Base-by-base conservation (phyloP, 768 basidiomycete genomes). In the Leccinum variicolor region DNA sequence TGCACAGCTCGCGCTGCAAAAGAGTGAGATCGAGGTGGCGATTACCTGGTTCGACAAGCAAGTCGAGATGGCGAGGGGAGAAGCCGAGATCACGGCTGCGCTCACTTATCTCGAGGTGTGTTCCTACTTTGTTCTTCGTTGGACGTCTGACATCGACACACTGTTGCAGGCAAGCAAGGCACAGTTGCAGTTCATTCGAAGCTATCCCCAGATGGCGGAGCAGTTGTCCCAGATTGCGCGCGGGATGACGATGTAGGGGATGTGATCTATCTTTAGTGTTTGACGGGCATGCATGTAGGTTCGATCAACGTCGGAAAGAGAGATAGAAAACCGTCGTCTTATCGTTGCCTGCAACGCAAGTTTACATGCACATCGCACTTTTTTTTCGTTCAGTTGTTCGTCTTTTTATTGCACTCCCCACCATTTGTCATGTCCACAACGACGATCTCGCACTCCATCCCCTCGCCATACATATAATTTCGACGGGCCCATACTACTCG, bases 1-100 rank as follows among this genome's bases (percentile, higher is more conserved):
- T 28, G 96, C 96, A 4, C 97, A 99, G 73, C 80, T 99, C 21
- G 85, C 83, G 58, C 73, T 98, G 61, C 96, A 98, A 74, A 93
- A 95, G 74, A 86, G 87, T 68, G 90, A 90, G 76, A 86, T 97
- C 58, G 84, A 89, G 41, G 81, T 86, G 58, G 97, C 96, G 2
- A 84, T 94, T 57, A 81, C 85, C 66, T 86, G 93, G 84, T 97
- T 99, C 65, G 82, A 85, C 69, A 81, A 83, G 69, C 90, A 93
- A 70, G 84, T 86, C 0, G 84, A 92, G 69, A 80, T 98, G 59
- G 92, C 94, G 23, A 79, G 96, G 75, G 95, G 89, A 28, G 94
- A 97, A 74, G 85, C 84, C 0, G 96, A 99, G 80, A 77, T 99
- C 59, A 77, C 85, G 11, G 84, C 83, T 64, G 86, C 87, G 41